Evolutionary conservation across 73 alveolate genomes (phyloP).

Genomic region (Tetrahymena malaccensis): DNA sequence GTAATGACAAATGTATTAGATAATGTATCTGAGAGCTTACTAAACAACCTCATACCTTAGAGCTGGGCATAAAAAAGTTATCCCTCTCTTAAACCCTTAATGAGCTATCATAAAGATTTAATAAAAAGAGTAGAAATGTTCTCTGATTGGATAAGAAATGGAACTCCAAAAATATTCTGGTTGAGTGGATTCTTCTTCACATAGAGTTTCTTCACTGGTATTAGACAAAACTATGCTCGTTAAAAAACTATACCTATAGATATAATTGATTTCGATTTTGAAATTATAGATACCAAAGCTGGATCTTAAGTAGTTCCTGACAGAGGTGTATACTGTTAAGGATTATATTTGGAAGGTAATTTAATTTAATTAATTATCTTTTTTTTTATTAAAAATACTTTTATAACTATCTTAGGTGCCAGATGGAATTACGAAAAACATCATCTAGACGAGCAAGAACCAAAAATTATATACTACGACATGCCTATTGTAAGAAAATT

Average conservation of each 20-base stretch:
- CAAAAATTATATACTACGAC: constrained; percentile 68
- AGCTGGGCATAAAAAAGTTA: constrained; percentile 76
- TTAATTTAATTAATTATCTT: background rate
- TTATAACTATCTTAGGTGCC: constrained; percentile 50
- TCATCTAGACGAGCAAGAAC: constrained; percentile 68
- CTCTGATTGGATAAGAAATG: constrained; percentile 78
- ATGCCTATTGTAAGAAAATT: constrained; percentile 72
- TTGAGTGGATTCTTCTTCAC: constrained; percentile 94
- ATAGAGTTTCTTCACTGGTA: constrained; percentile 92
- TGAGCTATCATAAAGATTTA: constrained; percentile 81
- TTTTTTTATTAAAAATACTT: background rate
- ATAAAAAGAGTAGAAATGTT: constrained; percentile 78
- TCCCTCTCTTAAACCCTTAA: constrained; percentile 78
- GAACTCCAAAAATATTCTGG: constrained; percentile 92
- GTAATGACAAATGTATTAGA: constrained; percentile 86
- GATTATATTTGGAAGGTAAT: constrained; percentile 40
- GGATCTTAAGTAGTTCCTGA: constrained; percentile 51
- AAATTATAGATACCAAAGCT: constrained; percentile 61
- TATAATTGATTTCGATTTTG: constrained; percentile 76
- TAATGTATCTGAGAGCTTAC: constrained; percentile 66
- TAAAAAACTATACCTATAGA: constrained; percentile 84
- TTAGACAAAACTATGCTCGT: constrained; percentile 87
- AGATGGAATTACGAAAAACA: constrained; percentile 67
- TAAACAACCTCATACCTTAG: constrained; percentile 82
- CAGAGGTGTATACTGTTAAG: constrained; percentile 60